phyloP scores from a whole-genome alignment of 2,329 filamentous ascomycete genomes.

The Daldinia sp. region DNA sequence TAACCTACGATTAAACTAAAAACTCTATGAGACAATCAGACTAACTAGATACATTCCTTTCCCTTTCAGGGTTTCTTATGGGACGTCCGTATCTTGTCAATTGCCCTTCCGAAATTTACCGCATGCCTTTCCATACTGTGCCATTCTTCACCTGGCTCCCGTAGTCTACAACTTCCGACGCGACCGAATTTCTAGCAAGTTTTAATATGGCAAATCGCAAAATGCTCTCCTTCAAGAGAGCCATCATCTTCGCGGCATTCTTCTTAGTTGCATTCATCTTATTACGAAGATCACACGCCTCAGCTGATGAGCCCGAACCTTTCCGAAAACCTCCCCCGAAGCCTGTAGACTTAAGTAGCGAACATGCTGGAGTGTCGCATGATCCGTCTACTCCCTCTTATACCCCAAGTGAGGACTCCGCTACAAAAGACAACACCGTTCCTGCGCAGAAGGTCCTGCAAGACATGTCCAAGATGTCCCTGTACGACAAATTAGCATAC shows the following conservation, averaged over 20 bases:
- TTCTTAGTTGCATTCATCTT: conserved; percentile 53
- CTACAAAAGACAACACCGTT: conserved; percentile 48
- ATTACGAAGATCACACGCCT: conserved; percentile 51
- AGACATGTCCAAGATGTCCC: conserved; percentile 77
- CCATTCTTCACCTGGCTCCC: conserved; percentile 15
- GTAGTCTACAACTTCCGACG: conserved; percentile 16
- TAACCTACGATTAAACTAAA: conserved; percentile 18
- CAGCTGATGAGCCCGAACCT: conserved; percentile 45
- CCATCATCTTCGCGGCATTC: conserved; percentile 51
- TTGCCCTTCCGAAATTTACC: conserved; percentile 21
- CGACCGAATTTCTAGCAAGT: conserved; percentile 1
- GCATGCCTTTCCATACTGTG: conserved; percentile 27
- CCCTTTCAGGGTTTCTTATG: conserved; percentile 12
- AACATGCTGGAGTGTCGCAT: conserved; percentile 32
- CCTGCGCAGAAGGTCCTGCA: conserved; percentile 72
- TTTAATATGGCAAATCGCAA: conserved; percentile 39
- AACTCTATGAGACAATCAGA: conserved; percentile 13
- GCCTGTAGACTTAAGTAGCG: conserved; percentile 37
- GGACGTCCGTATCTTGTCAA: conserved; percentile 16
- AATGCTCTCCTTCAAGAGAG: conserved; percentile 53
- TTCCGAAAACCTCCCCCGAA: conserved; percentile 48
- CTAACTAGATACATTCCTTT: conserved; percentile 24
- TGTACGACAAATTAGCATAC: conserved; percentile 86
- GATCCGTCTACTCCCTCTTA: conserved; percentile 44
- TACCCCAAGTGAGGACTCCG: conserved; percentile 23